These are phyloP conservation scores for Yarrowia sp. DNA, from an alignment of 805 yeast genomes.

Conservation along the genomic window DNA sequence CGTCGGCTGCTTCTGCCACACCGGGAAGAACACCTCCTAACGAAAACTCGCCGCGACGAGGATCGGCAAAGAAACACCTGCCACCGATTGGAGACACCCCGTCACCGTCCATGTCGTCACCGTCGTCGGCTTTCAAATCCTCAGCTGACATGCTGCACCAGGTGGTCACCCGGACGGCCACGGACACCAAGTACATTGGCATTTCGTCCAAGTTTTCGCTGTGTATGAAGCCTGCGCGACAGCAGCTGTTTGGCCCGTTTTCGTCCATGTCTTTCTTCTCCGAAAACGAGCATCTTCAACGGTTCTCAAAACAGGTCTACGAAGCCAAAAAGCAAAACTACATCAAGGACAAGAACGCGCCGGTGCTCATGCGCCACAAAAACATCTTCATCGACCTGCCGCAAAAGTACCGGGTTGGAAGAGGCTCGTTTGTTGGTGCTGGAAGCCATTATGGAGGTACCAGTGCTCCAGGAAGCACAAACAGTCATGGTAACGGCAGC, in stretches of 20 bases:
- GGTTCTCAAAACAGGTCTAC: conserved; percentile 19
- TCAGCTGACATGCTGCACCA: conserved; percentile 19
- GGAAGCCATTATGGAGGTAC: conserved; percentile 9
- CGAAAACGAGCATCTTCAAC: conserved; percentile 24
- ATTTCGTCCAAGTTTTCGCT: conserved; percentile 21
- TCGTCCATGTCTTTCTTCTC: conserved; percentile 24
- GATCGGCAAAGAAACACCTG: conserved; percentile 8
- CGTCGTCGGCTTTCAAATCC: conserved; percentile 3
- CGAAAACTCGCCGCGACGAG: conserved; percentile 11
- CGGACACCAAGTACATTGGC: conserved; percentile 17
- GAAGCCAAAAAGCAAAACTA: conserved; percentile 24
- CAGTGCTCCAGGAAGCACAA: conserved; percentile 6
- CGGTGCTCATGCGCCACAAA: conserved; percentile 14
- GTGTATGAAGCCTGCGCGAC: conserved; percentile 20
- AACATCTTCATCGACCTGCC: conserved; percentile 17
- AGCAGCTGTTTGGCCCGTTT: conserved; percentile 24
- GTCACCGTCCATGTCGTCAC: conserved; percentile 18
- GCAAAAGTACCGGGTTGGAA: conserved; percentile 2
- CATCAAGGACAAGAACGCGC: conserved; percentile 22
- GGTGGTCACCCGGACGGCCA: conserved; percentile 1
- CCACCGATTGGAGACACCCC: conserved; percentile 21
- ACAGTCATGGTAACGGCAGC: background rate
- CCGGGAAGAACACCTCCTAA: conserved; percentile 12
- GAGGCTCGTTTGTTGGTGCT: conserved; percentile 12
- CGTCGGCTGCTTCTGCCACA: background rate